These are phyloP conservation scores for Kazachstania africana DNA, from an alignment of 805 yeast genomes.

Conservation along the genomic window DNA sequence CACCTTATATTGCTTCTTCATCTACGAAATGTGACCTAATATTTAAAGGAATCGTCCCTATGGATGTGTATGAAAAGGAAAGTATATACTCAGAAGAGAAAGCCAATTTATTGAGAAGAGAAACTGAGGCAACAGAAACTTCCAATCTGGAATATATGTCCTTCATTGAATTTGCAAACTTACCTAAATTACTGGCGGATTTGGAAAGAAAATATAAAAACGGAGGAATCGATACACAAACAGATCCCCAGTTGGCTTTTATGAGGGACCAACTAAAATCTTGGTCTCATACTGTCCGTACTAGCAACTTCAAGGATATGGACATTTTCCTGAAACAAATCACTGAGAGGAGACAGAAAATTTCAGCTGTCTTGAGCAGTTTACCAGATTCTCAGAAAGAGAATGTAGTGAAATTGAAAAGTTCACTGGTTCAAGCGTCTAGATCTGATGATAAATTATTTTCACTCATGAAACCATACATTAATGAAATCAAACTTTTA, in stretches of 20 bases:
- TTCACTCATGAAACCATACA: slow-evolving; percentile 33
- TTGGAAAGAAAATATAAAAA: slow-evolving; percentile 30
- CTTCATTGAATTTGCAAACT: slow-evolving; percentile 65
- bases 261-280: slow-evolving; percentile 23
- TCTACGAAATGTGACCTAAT: slow-evolving; percentile 36
- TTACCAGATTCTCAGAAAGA: slow-evolving; percentile 37
- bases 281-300: slow-evolving; percentile 19
- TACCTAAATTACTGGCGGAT: slow-evolving; percentile 55
- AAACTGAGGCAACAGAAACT: slow-evolving; percentile 62
- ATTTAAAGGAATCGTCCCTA: slow-evolving; percentile 72
- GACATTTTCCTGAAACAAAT: slow-evolving; percentile 27
- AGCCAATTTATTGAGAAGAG: slow-evolving; percentile 61
- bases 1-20: slow-evolving; percentile 28
- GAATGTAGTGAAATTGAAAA: slow-evolving; percentile 45
- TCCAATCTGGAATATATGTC: slow-evolving; percentile 71
- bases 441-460: slow-evolving; percentile 45
- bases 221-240: slow-evolving; percentile 16
- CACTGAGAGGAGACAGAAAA: slow-evolving; percentile 25
- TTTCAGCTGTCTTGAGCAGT: slow-evolving; percentile 23
- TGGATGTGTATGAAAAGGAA: slow-evolving; percentile 75
- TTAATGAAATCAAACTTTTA: slow-evolving; percentile 34
- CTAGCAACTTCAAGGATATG: slow-evolving; percentile 20
- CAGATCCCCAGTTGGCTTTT: slow-evolving; percentile 14
- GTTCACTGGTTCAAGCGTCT: slow-evolving; percentile 50
- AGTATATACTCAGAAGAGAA: slow-evolving; percentile 85